These are phyloP conservation scores for Amphichorda felina DNA, from an alignment of 2,329 filamentous ascomycete genomes.

Conservation along the genomic window DNA sequence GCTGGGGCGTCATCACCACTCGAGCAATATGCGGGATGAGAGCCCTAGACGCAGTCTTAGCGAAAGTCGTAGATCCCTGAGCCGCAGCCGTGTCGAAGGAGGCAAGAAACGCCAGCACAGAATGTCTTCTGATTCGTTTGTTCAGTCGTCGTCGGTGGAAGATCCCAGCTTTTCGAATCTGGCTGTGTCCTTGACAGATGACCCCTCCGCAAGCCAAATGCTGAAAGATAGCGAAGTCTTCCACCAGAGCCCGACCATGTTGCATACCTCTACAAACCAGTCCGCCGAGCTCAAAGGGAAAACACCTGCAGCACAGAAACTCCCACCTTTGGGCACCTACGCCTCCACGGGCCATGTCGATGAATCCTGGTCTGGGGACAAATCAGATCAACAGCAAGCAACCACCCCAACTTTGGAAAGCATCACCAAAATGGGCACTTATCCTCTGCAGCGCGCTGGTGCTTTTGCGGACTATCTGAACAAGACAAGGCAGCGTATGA, in stretches of 20 bases:
- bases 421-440: conserved; percentile 51
- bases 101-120: conserved; percentile 23
- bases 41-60: conserved; percentile 52
- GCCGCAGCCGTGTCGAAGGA: conserved; percentile 34
- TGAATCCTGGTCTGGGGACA: conserved; percentile 11
- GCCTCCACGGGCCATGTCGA: conserved; percentile 2
- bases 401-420: conserved; percentile 32
- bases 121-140: conserved; percentile 63
- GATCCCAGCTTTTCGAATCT: conserved; percentile 63
- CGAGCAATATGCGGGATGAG: conserved; percentile 26
- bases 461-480: conserved; percentile 75
- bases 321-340: conserved; percentile 1
- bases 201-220: conserved; percentile 85
- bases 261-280: conserved; percentile 1
- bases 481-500: conserved; percentile 69
- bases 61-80: conserved; percentile 39
- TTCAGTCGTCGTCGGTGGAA: conserved; percentile 56
- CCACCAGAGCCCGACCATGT: conserved; percentile 49
- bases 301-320: neutral
- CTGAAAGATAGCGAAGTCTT: conserved; percentile 81
- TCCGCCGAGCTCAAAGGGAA: conserved; percentile 2
- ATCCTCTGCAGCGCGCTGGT: conserved; percentile 73
- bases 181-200: conserved; percentile 58
- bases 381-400: conserved; percentile 1
- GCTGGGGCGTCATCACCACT: conserved; percentile 39